Evolutionary conservation across 2,329 filamentous ascomycete species (phyloP), one percentile per base, ranked within the genome.

Genomic region (Penicillium sp.): DNA sequence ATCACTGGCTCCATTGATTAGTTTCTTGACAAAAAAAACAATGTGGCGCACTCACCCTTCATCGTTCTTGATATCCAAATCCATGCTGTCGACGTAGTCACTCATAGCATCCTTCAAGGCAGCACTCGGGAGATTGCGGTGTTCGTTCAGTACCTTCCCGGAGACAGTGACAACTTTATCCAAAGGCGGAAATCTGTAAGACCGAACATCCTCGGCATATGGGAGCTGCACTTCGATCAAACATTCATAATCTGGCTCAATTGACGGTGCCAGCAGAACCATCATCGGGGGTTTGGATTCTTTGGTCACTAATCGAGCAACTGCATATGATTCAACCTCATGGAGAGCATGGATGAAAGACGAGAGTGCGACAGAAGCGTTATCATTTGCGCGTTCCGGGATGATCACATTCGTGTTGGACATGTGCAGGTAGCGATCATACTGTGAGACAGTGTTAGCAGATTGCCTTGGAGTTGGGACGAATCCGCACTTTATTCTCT

Each of bases 21-120:
- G 57, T 32, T 22, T 14, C 18, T 24, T 22, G 10, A 38, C n/a
- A 16, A 42, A 18, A 18, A 18, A 21, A 36, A 27, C 14, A 21
- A 3, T 27, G 3, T 1, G 18, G 5, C 13, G 0, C 8, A 43
- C 81, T 66, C 74, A 90, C 85, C 87, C 90, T 42, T 92, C 83
- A 43, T 94, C 90, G 64, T 96, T 88, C 43, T 80, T 82, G 9
- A 82, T 88, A 65, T 88, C 62, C 2, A 99, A 78, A 66, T 97
- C 92, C 93, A 99, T 96, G 7, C 85, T 86, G 70, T 97, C 91
- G 7, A 99, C 91, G 63, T 93, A 97, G 59, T 91, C 86, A 70
- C 87, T 88, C 92, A 99, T 97, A 1, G 91, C 88, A 46, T 87
- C 77, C 50, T 85, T 82, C 22, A 99, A 80, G 31, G 90, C 85